phyloP scores from a whole-genome alignment of 192 early-diverging fungal genomes.

The Physocladia obscura region DNA sequence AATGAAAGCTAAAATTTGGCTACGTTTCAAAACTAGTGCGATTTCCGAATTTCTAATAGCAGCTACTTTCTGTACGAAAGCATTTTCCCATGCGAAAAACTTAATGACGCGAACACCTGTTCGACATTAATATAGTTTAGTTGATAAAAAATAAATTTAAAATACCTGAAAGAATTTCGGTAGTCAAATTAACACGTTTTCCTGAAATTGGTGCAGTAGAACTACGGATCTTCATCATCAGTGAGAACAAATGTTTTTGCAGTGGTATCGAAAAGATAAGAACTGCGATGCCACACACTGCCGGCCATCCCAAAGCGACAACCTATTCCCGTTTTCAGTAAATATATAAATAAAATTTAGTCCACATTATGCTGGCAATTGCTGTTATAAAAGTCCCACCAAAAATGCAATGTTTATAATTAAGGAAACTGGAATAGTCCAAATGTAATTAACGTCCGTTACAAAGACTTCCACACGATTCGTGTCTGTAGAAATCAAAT shows the following conservation, averaged over 20 bases:
- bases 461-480: slow-evolving; percentile 24
- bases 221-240: slow-evolving; percentile 39
- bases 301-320: slow-evolving; percentile 45
- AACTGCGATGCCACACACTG: slow-evolving; percentile 51
- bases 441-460: slow-evolving; percentile 56
- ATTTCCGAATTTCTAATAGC: slow-evolving; percentile 50
- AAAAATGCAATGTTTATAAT: slow-evolving; percentile 57
- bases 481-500: slow-evolving; percentile 50
- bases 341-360: too few relatives aligned
- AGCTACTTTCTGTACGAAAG: slow-evolving; percentile 66
- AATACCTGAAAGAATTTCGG: slow-evolving; percentile 68
- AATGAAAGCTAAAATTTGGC: slow-evolving; percentile 38
- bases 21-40: slow-evolving; percentile 34
- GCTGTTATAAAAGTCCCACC: too few relatives aligned
- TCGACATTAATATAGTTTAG: too few relatives aligned
- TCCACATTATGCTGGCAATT: too few relatives aligned
- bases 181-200: slow-evolving; percentile 66
- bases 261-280: slow-evolving; percentile 45
- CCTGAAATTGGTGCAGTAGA: slow-evolving; percentile 62
- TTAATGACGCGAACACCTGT: slow-evolving; percentile 76
- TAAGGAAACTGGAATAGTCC: slow-evolving; percentile 67
- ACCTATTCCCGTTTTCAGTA: too few relatives aligned
- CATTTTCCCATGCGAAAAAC: slow-evolving; percentile 70
- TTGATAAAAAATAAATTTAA: slow-evolving; percentile 71
- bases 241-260: slow-evolving; percentile 39